Conservation (phyloP, 441 rosid genomes). For the Geranium incanum region DNA sequence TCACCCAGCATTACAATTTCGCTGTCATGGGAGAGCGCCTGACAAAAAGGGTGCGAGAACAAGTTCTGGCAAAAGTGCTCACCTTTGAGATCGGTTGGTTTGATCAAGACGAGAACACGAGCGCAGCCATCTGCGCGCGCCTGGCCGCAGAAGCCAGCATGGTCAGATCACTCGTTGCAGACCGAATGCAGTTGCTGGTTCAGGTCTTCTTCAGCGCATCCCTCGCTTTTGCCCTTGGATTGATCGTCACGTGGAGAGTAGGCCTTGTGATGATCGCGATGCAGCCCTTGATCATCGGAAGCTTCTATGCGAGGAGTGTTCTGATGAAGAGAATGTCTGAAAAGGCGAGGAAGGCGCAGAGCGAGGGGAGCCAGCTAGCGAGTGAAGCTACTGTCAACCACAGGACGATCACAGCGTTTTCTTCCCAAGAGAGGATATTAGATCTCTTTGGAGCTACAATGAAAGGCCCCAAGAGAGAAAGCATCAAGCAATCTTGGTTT, state of each 20-base stretch:
- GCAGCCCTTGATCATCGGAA: slow-evolving; percentile 29
- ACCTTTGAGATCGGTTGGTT: slow-evolving; percentile 41
- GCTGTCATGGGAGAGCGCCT: slow-evolving; percentile 35
- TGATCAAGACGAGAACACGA: slow-evolving; percentile 35
- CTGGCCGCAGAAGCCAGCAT: slow-evolving; percentile 29
- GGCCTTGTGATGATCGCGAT: slow-evolving; percentile 31
- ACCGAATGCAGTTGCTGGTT: slow-evolving; percentile 27
- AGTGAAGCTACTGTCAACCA: slow-evolving; percentile 34
- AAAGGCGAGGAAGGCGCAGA: slow-evolving; percentile 27
- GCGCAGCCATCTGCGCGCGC: slow-evolving; percentile 33
- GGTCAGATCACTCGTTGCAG: slow-evolving; percentile 34
- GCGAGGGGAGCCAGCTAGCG: slow-evolving; percentile 32
- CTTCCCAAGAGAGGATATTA: slow-evolving; percentile 29
- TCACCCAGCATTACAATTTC: slow-evolving; percentile 38
- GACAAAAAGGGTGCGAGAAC: slow-evolving; percentile 31
- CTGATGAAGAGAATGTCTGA: slow-evolving; percentile 34
- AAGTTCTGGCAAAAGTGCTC: slow-evolving; percentile 27
- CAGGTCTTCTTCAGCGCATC: slow-evolving; percentile 29
- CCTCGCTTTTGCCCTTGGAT: slow-evolving; percentile 22
- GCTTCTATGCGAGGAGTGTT: slow-evolving; percentile 27
- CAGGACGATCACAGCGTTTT: slow-evolving; percentile 35
- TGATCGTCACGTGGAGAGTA: slow-evolving; percentile 29
- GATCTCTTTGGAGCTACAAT: slow-evolving; percentile 23
- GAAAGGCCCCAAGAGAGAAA: slow-evolving; percentile 30
- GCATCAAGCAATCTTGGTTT: slow-evolving; percentile 37